Evolutionary conservation across 2,329 filamentous ascomycete genomes (phyloP).

Genomic region (Neopestalotiopsis rosae): DNA sequence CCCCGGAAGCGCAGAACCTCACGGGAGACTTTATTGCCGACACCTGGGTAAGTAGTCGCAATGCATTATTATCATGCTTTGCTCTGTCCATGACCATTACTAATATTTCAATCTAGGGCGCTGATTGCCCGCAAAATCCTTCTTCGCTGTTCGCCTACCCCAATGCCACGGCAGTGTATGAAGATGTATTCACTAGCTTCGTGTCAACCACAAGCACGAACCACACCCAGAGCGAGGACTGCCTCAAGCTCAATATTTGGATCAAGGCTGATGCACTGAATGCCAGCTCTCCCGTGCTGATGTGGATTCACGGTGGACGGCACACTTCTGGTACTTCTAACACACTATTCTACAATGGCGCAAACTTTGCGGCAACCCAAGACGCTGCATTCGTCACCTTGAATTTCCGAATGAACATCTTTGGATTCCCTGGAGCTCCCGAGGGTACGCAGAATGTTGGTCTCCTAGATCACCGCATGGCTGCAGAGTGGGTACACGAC

Average conservation of each 20-base stretch:
- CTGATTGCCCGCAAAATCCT: constrained; percentile 16
- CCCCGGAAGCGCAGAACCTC: constrained; percentile 8
- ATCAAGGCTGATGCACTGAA: constrained; percentile 21
- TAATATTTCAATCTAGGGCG: not conserved
- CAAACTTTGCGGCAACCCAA: constrained; percentile 25
- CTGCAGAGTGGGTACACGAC: constrained; percentile 18
- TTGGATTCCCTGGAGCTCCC: constrained; percentile 33
- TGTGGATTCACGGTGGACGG: constrained; percentile 24
- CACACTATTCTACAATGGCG: constrained; percentile 29
- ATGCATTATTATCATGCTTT: not conserved
- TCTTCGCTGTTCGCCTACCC: constrained; percentile 11
- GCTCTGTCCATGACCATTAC: not conserved
- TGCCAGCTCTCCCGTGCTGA: constrained; percentile 20
- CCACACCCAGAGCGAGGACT: constrained; percentile 25
- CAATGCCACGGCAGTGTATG: constrained; percentile 13
- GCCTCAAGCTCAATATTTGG: constrained; percentile 31
- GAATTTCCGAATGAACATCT: constrained; percentile 29
- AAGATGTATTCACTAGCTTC: constrained; percentile 8
- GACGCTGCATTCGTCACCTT: constrained; percentile 30
- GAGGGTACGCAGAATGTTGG: constrained; percentile 36
- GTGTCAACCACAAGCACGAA: constrained; percentile 13
- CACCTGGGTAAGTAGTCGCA: constrained; percentile 9
- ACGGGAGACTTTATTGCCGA: constrained; percentile 7
- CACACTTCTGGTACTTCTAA: constrained; percentile 26
- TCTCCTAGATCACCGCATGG: constrained; percentile 31